These are phyloP conservation scores for Chlorophyllum brunneum DNA, from an alignment of 768 basidiomycete genomes.

Conservation along the genomic window DNA sequence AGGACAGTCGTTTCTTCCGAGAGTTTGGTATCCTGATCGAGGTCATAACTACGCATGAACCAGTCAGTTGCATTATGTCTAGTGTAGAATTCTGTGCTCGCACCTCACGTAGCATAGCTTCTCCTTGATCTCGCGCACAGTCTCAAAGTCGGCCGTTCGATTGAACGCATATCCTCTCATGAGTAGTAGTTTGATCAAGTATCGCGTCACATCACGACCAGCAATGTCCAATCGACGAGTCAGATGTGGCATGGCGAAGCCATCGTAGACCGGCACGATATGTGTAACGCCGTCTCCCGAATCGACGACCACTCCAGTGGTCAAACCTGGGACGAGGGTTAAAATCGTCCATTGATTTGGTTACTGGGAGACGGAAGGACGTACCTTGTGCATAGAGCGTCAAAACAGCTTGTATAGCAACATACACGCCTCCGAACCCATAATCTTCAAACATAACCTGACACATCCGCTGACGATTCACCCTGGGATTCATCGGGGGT, in stretches of 20 bases:
- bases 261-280: conserved; percentile 98
- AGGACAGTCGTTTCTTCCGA: conserved; percentile 95
- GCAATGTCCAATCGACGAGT: conserved; percentile 95
- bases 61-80: too few species aligned
- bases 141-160: conserved; percentile 98
- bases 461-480: conserved; percentile 88
- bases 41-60: conserved; percentile 95
- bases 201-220: conserved; percentile 96
- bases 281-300: conserved; percentile 99
- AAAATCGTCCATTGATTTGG: conserved; percentile 4
- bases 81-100: too few species aligned
- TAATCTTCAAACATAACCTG: conserved; percentile 99
- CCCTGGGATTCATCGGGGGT: conserved; percentile 98
- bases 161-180: conserved; percentile 99
- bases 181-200: conserved; percentile 97
- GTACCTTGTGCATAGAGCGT: conserved; percentile 97
- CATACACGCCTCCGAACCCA: conserved; percentile 92
- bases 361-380: conserved; percentile 22
- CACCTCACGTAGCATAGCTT: conserved; percentile 97
- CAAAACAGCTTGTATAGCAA: conserved; percentile 97
- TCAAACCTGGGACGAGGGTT: conserved; percentile 62
- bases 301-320: conserved; percentile 98
- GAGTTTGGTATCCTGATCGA: conserved; percentile 91
- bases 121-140: conserved; percentile 98
- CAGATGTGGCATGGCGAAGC: conserved; percentile 92